A percentile compares a stretch with the other conserved stretches of the same genome.
Conservation (phyloP, 1,284 basidiomycete species). For the Boletellus deceptivus region DNA sequence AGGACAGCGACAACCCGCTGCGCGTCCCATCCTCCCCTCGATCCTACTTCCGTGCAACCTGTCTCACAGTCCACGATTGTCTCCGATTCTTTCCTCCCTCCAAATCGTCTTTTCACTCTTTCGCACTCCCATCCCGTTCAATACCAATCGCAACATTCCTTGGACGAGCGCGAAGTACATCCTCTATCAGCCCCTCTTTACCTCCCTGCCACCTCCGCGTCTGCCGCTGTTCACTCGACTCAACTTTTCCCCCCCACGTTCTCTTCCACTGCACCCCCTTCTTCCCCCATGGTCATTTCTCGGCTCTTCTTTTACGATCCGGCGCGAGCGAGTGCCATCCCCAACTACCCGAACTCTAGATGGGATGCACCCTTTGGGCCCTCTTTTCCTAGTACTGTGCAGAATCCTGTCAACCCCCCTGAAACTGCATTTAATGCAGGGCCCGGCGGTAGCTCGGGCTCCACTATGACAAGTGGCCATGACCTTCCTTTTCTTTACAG, state of each 20-base stretch:
- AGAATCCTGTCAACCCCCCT: not conserved
- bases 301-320: constrained; percentile 31
- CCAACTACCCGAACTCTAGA: constrained; percentile 13
- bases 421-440: not conserved
- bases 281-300: constrained; percentile 29
- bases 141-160: not conserved
- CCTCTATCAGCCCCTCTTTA: constrained; percentile 1
- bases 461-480: not conserved
- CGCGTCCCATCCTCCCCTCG: not conserved
- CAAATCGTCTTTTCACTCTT: constrained; percentile 4
- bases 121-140: constrained; percentile 1
- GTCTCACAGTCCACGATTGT: not conserved
- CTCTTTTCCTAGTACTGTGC: constrained; percentile 4
- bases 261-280: not conserved
- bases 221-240: not conserved
- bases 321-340: constrained; percentile 11
- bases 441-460: not conserved
- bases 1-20: not conserved
- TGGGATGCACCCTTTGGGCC: constrained; percentile 26
- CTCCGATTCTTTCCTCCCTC: not conserved
- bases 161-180: constrained; percentile 2
- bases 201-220: not conserved
- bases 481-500: not conserved
- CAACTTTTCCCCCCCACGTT: not conserved
- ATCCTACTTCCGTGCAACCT: not conserved